phyloP scores from a whole-genome alignment of 2,329 filamentous ascomycete species.

The Xylaria sp. region DNA sequence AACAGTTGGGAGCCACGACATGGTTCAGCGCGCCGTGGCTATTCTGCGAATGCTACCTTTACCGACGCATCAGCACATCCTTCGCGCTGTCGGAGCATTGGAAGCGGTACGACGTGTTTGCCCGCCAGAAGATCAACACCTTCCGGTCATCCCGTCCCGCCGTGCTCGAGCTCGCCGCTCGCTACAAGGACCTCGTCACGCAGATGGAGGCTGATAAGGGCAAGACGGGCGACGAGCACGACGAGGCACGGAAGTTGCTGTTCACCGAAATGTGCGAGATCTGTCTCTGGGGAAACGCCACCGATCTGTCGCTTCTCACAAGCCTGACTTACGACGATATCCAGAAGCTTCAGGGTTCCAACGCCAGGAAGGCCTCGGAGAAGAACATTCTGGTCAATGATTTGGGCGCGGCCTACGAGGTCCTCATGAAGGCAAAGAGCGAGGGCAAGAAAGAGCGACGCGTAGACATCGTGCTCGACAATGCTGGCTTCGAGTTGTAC shows the following conservation, averaged over 20 bases:
- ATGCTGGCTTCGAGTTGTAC: conserved; percentile 94
- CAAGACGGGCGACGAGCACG: conserved; percentile 44
- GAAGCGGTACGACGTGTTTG: conserved; percentile 87
- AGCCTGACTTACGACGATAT: conserved; percentile 92
- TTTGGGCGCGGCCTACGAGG: conserved; percentile 63
- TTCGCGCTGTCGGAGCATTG: conserved; percentile 76
- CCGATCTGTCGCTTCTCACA: conserved; percentile 85
- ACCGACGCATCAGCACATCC: conserved; percentile 74
- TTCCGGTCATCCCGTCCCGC: conserved; percentile 88
- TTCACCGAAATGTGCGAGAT: conserved; percentile 95
- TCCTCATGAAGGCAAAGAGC: conserved; percentile 59
- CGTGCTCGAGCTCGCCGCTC: conserved; percentile 73
- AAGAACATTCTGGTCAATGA: conserved; percentile 92
- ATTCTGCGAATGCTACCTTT: conserved; percentile 90
- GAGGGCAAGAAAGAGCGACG: conserved; percentile 62
- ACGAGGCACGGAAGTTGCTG: conserved; percentile 67
- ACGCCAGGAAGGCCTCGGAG: conserved; percentile 80
- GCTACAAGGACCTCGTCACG: conserved; percentile 67
- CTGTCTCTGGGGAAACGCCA: conserved; percentile 95
- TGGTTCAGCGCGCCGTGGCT: conserved; percentile 90
- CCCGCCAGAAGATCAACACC: conserved; percentile 81
- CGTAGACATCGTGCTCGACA: conserved; percentile 93
- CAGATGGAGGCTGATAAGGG: conserved; percentile 55
- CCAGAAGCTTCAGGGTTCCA: conserved; percentile 86
- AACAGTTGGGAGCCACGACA: conserved; percentile 62